Conservation (phyloP, 2,329 filamentous ascomycete genomes). For the Epichloe baconii region DNA sequence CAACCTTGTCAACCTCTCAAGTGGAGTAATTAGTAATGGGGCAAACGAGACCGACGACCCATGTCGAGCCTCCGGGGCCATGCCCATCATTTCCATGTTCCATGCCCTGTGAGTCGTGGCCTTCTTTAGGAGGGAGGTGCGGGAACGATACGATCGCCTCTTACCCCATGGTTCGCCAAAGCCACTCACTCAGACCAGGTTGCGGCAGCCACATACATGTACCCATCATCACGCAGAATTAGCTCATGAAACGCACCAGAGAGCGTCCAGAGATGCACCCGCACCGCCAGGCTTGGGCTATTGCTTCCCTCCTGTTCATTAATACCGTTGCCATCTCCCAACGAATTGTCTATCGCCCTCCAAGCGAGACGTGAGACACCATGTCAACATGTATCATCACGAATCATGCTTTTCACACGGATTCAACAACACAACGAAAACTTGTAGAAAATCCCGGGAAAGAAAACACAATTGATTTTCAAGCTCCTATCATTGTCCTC, state of each 20-base stretch:
- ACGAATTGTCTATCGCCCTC: neutral
- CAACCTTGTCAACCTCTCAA: neutral
- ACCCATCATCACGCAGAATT: neutral
- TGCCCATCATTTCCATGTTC: neutral
- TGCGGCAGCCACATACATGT: neutral
- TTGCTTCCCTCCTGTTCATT: neutral
- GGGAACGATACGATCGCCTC: constrained; percentile 18
- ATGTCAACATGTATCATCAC: neutral
- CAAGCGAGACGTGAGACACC: neutral
- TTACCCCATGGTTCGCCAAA: constrained; percentile 4
- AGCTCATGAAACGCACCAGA: neutral
- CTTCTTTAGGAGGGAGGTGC: constrained; percentile 15
- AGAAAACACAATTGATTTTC: neutral
- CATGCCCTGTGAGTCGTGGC: neutral
- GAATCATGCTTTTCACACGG: neutral
- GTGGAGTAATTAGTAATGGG: too few relatives aligned
- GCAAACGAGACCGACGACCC: too few relatives aligned
- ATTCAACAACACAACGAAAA: neutral
- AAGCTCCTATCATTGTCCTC: neutral
- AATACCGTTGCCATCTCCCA: neutral
- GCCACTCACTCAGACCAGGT: constrained; percentile 4
- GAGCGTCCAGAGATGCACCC: neutral
- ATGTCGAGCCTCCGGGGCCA: neutral
- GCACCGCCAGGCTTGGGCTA: neutral
- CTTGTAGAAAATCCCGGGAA: neutral